Evolutionary conservation across 1,139 yeast species (phyloP), one percentile per base, ranked within the genome.

Genomic region (Casaregolazyma lundiana): DNA sequence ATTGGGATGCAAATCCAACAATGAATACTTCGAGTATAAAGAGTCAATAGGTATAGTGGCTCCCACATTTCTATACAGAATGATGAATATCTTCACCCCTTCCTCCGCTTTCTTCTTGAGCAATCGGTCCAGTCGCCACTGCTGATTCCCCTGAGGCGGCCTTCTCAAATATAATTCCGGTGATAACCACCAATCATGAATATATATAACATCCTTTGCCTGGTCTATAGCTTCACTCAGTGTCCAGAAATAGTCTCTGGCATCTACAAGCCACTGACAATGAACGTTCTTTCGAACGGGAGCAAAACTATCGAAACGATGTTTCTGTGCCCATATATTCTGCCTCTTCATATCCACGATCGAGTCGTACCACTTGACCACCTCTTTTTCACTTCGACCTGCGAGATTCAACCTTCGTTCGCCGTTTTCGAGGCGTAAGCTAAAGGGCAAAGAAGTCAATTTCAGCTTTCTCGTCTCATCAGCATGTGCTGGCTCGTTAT

Each of bases 131-230:
- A 94, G 69, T 62, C 99, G 77, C 83, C 90, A 92, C 55, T 87
- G 86, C 63, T 94, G 97, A 58, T 92, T 90, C 11, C 96, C 96
- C 64, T 87, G 84, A 0, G 96, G 92, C 0, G 98, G 98, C 45
- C 99, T 74, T 53, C 98, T 77, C 68, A 94, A 70, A 59, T 94
- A 92, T 8, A 92, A 64, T 63, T 94, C 98, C 0, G 99, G 99
- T 8, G 94, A 79, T 26, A 94, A 71, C 98, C 98, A 94, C 99
- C 99, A 94, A 63, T 92, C 99, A 63, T 92, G 97, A 46, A 94
- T 88, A 63, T 83, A 94, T 38, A 94, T 84, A 1, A 86, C 94
- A 69, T 92, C 98, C 57, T 82, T 82, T 1, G 99, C 98, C 87
- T 87, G 82, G 56, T 84, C 90, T 50, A 92, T 71, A 0, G 97